Percentiles rank a stretch among this genome's conserved stretches.
Conservation (phyloP, 192 early-diverging fungal genomes). For the Coemansia sp. region DNA sequence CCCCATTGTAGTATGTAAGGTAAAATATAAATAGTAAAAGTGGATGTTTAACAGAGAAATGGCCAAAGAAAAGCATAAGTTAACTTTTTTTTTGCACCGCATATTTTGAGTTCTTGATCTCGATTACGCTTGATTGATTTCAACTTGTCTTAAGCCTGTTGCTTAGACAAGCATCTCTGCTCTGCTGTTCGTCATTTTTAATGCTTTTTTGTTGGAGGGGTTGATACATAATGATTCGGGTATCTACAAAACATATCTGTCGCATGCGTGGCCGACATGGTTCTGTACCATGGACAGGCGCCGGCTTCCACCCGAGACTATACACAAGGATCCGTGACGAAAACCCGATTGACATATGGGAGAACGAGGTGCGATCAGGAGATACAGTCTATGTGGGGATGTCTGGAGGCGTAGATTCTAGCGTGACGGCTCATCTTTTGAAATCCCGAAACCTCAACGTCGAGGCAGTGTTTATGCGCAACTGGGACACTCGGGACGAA, state of each 20-base stretch:
- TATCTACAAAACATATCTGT: too few species aligned
- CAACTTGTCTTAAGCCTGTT: neutral
- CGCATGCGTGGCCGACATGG: too few species aligned
- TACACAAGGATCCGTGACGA: neutral
- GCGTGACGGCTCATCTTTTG: conserved; percentile 77
- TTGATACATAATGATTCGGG: too few species aligned
- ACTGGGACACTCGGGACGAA: conserved; percentile 90
- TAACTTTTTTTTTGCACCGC: neutral
- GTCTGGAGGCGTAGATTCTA: conserved; percentile 95
- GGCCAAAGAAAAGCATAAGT: neutral
- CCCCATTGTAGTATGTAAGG: conserved; percentile 17
- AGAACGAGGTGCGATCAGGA: conserved; percentile 9
- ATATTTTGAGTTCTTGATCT: neutral
- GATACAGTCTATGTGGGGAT: conserved; percentile 72
- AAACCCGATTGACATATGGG: neutral
- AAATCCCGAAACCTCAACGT: conserved; percentile 60
- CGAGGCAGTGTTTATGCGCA: conserved; percentile 88
- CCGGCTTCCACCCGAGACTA: neutral
- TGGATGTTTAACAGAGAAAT: neutral
- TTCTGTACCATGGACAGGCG: too few species aligned
- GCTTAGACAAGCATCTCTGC: too few species aligned
- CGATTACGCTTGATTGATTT: neutral
- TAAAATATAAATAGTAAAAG: neutral
- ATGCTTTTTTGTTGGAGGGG: too few species aligned
- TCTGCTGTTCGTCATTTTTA: too few species aligned